Evolutionary conservation across 768 basidiomycete species (phyloP).

Genomic region (Lactifluus piperatus): DNA sequence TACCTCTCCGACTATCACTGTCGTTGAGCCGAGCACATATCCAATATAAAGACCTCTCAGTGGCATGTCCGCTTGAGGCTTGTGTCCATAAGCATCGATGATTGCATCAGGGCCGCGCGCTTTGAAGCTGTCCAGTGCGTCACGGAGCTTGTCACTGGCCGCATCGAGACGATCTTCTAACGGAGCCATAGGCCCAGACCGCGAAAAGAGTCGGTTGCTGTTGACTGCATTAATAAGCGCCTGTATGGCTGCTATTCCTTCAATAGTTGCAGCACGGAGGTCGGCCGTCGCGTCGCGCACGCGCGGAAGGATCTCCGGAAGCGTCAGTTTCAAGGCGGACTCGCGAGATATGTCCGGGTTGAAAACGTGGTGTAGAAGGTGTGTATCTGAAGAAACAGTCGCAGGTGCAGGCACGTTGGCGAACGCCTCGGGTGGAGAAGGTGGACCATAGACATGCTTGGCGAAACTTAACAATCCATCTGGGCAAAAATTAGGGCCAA

Average conservation of each 20-base stretch:
- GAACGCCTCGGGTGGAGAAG: constrained; percentile 15
- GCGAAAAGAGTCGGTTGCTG: constrained; percentile 26
- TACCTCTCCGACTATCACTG: constrained; percentile 33
- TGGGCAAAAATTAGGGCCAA: constrained; percentile 12
- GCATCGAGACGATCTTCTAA: constrained; percentile 23
- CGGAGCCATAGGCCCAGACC: constrained; percentile 14
- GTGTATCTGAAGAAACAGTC: constrained; percentile 28
- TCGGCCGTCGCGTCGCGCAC: constrained; percentile 29
- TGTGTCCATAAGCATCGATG: constrained; percentile 25
- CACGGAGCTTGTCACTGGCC: constrained; percentile 23
- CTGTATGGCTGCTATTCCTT: constrained; percentile 24
- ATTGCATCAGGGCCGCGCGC: constrained; percentile 24
- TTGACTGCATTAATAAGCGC: constrained; percentile 29
- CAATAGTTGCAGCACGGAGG: constrained; percentile 28
- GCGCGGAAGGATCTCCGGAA: constrained; percentile 30
- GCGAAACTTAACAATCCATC: constrained; percentile 31
- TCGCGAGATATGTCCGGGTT: constrained; percentile 25
- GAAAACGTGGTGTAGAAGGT: constrained; percentile 30
- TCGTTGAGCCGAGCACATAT: constrained; percentile 41
- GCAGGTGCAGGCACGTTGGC: constrained; percentile 3
- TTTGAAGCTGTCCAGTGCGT: constrained; percentile 28
- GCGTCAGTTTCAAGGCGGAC: constrained; percentile 24
- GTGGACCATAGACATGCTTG: constrained; percentile 24
- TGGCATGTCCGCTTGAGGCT: constrained; percentile 20
- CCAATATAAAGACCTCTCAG: constrained; percentile 39